Conservation (phyloP, 2,329 filamentous ascomycete genomes). For the Graphiopsis chlorocephala region DNA sequence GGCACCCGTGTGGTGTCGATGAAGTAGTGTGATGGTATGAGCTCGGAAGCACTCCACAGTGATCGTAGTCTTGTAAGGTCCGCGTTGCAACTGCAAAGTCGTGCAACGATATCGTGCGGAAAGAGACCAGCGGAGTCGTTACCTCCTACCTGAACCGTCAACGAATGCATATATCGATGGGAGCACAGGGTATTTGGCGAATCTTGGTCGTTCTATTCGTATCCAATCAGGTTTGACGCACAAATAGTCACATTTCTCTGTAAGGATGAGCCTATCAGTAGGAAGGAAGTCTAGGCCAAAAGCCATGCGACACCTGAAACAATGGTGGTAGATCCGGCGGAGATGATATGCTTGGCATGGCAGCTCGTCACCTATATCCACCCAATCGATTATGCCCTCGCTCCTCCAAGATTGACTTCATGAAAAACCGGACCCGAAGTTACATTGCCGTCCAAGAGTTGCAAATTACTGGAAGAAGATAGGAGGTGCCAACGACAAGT, state of each 20-base stretch:
- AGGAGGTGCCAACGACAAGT: not conserved
- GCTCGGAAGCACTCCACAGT: not conserved
- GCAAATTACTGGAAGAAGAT: not conserved
- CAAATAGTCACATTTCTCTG: not conserved
- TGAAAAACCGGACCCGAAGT: not conserved
- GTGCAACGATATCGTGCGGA: not conserved
- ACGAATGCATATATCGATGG: not conserved
- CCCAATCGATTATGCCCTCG: not conserved
- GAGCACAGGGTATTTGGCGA: not conserved
- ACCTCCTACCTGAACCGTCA: not conserved
- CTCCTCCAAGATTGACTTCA: not conserved
- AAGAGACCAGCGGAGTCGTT: not conserved
- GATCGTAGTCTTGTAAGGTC: not conserved
- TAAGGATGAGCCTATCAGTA: not conserved
- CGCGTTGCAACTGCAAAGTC: not conserved
- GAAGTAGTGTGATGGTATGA: not conserved
- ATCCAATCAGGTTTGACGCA: not conserved
- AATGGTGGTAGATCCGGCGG: not conserved
- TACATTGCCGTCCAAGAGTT: not conserved
- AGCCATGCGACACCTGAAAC: not conserved
- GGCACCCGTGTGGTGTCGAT: not conserved
- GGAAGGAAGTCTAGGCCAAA: not conserved
- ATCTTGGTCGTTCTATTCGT: not conserved
- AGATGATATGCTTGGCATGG: constrained; percentile 6
- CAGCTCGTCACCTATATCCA: not conserved